A percentile compares a stretch with the other conserved stretches of the same genome.
Evolutionary conservation across 352 stramenopile species (phyloP).

Genomic region (Thraustochytrium aureum): DNA sequence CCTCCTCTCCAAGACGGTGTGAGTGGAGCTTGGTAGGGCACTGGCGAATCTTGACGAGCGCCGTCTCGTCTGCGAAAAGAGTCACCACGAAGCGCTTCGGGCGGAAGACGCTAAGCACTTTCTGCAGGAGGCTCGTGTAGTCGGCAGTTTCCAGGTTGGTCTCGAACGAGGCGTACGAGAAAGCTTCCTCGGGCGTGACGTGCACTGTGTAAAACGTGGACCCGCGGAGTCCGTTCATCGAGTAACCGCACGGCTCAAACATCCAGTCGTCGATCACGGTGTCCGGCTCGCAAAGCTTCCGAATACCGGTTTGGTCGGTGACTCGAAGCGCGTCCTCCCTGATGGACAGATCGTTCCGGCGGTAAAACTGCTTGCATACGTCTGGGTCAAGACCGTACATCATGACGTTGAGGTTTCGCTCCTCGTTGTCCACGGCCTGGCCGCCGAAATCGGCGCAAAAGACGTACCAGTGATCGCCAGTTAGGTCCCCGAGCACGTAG

Average conservation of each 20-base stretch:
- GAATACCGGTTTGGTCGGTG: conserved; percentile 86
- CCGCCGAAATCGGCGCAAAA: conserved; percentile 88
- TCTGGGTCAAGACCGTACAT: conserved; percentile 86
- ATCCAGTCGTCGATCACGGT: conserved; percentile 94
- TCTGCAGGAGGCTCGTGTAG: conserved; percentile 63
- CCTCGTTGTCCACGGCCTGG: conserved; percentile 61
- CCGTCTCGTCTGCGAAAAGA: conserved; percentile 90
- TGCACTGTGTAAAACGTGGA: conserved; percentile 98
- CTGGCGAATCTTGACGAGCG: conserved; percentile 61
- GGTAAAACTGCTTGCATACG: conserved; percentile 76
- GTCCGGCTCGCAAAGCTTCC: conserved; percentile 84
- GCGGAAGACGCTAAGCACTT: conserved; percentile 96
- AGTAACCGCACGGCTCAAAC: conserved; percentile 98
- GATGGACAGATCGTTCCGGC: conserved; percentile 65
- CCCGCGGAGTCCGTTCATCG: conserved; percentile 98
- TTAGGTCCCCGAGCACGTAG: conserved; percentile 86
- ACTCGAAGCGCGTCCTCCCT: conserved; percentile 59
- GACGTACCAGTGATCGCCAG: conserved; percentile 98
- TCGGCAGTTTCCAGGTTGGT: conserved; percentile 87
- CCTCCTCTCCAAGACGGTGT: background rate
- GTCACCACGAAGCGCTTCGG: conserved; percentile 97
- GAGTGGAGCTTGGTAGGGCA: conserved; percentile 53
- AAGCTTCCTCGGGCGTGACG: conserved; percentile 95
- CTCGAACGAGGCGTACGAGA: conserved; percentile 95
- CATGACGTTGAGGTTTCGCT: conserved; percentile 64